Percentiles rank a stretch among this genome's conserved stretches.
phyloP scores from a whole-genome alignment of 148 eudicot genomes.

The Dysphania ambrosioides region DNA sequence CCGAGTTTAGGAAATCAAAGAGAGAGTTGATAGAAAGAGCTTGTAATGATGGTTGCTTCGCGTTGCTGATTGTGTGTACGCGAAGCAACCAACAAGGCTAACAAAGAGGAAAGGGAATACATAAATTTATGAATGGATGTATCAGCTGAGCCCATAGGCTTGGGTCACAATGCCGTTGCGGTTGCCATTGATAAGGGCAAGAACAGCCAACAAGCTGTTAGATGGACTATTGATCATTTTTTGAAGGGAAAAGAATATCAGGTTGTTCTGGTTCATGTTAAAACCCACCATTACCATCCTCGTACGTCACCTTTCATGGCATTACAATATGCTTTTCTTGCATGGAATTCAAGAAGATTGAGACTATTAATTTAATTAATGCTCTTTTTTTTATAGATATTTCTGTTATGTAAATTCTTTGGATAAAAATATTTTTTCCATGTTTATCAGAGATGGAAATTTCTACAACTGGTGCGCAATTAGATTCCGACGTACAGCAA shows the following conservation, averaged over 20 bases:
- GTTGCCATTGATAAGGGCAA: slow-evolving; percentile 69
- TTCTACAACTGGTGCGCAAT: slow-evolving; percentile 39
- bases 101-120: not conserved
- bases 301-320: slow-evolving; percentile 26
- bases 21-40: not conserved
- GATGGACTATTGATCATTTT: slow-evolving; percentile 66
- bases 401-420: too few species aligned
- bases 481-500: slow-evolving; percentile 49
- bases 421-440: too few species aligned
- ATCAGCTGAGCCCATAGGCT: not conserved
- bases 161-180: slow-evolving; percentile 24
- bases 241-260: slow-evolving; percentile 22
- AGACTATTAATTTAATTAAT: too few species aligned
- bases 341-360: too few species aligned
- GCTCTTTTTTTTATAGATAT: too few species aligned
- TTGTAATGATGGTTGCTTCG: slow-evolving; percentile 12
- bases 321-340: not conserved
- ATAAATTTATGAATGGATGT: not conserved
- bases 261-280: slow-evolving; percentile 59
- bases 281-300: slow-evolving; percentile 22
- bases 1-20: not conserved
- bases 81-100: not conserved
- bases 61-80: not conserved
- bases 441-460: slow-evolving; percentile 30
- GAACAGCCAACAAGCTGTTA: slow-evolving; percentile 60